A percentile compares a stretch with the other conserved stretches of the same genome.
These are phyloP conservation scores for Candida gorgasii DNA, from an alignment of 805 yeast genomes.

Conservation along the genomic window DNA sequence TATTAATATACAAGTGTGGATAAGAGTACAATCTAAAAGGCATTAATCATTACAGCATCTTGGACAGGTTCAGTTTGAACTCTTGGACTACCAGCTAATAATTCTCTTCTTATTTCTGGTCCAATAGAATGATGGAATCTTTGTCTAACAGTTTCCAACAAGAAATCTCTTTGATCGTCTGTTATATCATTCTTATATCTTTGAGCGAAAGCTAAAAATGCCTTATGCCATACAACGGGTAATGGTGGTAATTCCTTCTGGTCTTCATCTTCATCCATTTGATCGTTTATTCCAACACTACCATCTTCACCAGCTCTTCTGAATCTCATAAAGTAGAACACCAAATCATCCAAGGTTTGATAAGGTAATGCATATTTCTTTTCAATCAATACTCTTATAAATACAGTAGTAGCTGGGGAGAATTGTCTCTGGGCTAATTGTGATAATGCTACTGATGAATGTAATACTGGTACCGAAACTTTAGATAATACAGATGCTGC, in stretches of 20 bases:
- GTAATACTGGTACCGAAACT: slow-evolving; percentile 90
- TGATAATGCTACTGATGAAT: slow-evolving; percentile 93
- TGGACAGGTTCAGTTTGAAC: slow-evolving; percentile 29
- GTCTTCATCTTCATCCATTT: slow-evolving; percentile 25
- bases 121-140: slow-evolving; percentile 88
- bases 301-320: slow-evolving; percentile 54
- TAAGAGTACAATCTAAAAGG: no score
- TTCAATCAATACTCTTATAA: slow-evolving; percentile 85
- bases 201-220: slow-evolving; percentile 91
- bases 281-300: slow-evolving; percentile 28
- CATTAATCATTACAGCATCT: slow-evolving; percentile 42
- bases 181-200: slow-evolving; percentile 96
- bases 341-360: slow-evolving; percentile 92
- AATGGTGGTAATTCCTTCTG: slow-evolving; percentile 49
- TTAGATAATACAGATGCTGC: slow-evolving; percentile 89
- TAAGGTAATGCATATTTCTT: slow-evolving; percentile 96
- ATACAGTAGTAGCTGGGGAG: slow-evolving; percentile 85
- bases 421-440: slow-evolving; percentile 79
- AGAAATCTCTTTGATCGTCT: slow-evolving; percentile 95
- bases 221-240: slow-evolving; percentile 98
- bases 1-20: slow-evolving; percentile 5
- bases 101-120: slow-evolving; percentile 92
- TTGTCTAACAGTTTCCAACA: slow-evolving; percentile 86
- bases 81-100: slow-evolving; percentile 81
- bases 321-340: slow-evolving; percentile 90